Base-by-base conservation (phyloP, 1,139 yeast species). In the Scheffersomyces segobiensis region DNA sequence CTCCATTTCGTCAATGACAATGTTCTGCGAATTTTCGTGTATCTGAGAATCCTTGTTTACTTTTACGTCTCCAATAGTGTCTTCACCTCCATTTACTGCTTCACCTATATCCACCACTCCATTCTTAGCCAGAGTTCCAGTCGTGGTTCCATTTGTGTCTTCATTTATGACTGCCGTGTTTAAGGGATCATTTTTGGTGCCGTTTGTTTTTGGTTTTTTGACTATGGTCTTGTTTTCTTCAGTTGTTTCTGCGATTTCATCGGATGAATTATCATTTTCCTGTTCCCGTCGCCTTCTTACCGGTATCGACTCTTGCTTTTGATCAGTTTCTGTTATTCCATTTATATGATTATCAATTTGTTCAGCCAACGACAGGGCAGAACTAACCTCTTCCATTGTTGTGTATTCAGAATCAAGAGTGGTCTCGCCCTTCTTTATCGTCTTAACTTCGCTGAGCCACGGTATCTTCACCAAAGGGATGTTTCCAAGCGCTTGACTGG, bases 381-480 rank as follows among this genome's bases (percentile, higher is more conserved):
- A 32, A 32, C 8, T 12, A 12, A 14, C 42, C 12, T 32, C 42
- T 32, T 32, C 42, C 42, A 32, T 10, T 3, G 42, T 32, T 12
- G 42, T 14, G 42, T 32, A 10, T 32, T 32, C 42, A 32, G 42
- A 4, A 12, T 32, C 42, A 32, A 12, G 14, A 6, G 32, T 24
- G 1, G 32, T 24, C 3, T 32, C 17, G 14, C 12, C 42, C 17
- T 32, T 32, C 42, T 10, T 32, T 14, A 17, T 32, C 42, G 42
- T 57, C 57, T 67, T 67, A 3, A 62, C 65, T 24, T 69, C 72
- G n/a, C 72, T 71, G 42, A 82, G 65, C 87, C 87, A 84, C 2
- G 83, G 81, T 18, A 84, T 82, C 58, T 74, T 80, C 0, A 77
- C 70, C 59, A 83, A 60, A 1, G 71, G 69, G 50, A 54, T 52